Evolutionary conservation across 2,329 filamentous ascomycete species (phyloP), one percentile per base, ranked within the genome.

Genomic region (Diaporthe australafricana): DNA sequence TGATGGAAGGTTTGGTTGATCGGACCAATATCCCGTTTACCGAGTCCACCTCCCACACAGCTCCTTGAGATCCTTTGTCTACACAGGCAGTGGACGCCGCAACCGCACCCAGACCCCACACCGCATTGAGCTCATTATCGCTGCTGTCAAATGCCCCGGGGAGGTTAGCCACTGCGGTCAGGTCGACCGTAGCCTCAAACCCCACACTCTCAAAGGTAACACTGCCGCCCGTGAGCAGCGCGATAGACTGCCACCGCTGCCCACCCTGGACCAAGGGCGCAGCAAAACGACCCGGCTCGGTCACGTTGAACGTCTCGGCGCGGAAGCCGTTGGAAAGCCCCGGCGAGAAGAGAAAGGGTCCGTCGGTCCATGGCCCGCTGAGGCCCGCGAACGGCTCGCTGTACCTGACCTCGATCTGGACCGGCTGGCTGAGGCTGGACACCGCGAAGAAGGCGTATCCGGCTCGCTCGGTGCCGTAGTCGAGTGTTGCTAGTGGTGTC

Each of bases 231-330:
- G 60, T 63, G 42, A 63, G 42, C 27, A 63, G 42, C 1, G 20
- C 11, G 11, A 63, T 35, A 5, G 60, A 63, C 30, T 63, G 42
- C 60, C 60, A 63, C 42, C 60, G 42, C n/a, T 63, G 60, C 11
- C 60, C 60, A 6, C 42, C 60, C 60, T 63, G 60, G 20, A 63
- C 11, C 27, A 63, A 32, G 12, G 42, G 60, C 27, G 42, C 42
- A 8, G 17, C 42, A 0, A 79, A 27, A 3, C 72, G 67, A 3
- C 83, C 82, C 1, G 66, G 12, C 0, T 71, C 53, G 0, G 79
- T 81, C n/a, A 84, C 47, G 14, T 83, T 78, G 71, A 84, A 81
- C 0, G 82, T 83, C 69, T 84, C 82, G 4, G 79, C 76, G 2
- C 83, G 79, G 69, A 81, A 84, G 1, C 76, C 78, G 68, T 81